A percentile compares a stretch with the other conserved stretches of the same genome.
Conservation (phyloP, 495 filamentous ascomycete genomes). For the Penicillium samsonianum region DNA sequence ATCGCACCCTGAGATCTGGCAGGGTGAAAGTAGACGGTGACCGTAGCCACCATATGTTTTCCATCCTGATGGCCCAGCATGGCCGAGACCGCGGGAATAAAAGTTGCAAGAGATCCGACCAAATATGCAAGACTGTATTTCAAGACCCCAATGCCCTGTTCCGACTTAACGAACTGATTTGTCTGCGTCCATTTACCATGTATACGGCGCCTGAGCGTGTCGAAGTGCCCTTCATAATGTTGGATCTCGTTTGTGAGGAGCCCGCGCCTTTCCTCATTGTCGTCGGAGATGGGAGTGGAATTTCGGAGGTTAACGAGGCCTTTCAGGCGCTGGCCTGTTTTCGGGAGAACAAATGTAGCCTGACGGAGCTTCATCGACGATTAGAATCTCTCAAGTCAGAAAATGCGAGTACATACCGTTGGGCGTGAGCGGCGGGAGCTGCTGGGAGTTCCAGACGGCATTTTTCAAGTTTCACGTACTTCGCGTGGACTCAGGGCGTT, state of each 20-base stretch:
- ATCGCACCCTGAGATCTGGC: conserved; percentile 86
- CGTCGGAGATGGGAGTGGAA: conserved; percentile 18
- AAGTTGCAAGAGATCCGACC: conserved; percentile 84
- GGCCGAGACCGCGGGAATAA: conserved; percentile 68
- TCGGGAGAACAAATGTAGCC: conserved; percentile 54
- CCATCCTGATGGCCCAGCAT: conserved; percentile 85
- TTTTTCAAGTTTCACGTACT: conserved; percentile 25
- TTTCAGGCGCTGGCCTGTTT: conserved; percentile 55
- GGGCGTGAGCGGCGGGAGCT: conserved; percentile 47
- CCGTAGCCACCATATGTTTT: conserved; percentile 92
- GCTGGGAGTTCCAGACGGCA: conserved; percentile 36
- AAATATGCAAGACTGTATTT: conserved; percentile 95
- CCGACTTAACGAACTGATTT: conserved; percentile 50
- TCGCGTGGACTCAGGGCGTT: conserved; percentile 13
- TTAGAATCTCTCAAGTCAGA: conserved; percentile 10
- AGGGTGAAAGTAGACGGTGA: conserved; percentile 97
- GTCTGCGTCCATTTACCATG: conserved; percentile 19
- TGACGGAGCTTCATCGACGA: conserved; percentile 47
- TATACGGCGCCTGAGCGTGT: conserved; percentile 14
- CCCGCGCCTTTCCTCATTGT: conserved; percentile 41
- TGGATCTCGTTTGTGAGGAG: conserved; percentile 39
- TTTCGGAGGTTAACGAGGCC: conserved; percentile 50
- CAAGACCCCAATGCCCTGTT: conserved; percentile 71
- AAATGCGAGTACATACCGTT: conserved; percentile 30
- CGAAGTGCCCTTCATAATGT: conserved; percentile 19